A percentile compares a stretch with the other conserved stretches of the same genome.
Evolutionary conservation across 768 basidiomycete species (phyloP).

Genomic region (Lactarius tabidus): DNA sequence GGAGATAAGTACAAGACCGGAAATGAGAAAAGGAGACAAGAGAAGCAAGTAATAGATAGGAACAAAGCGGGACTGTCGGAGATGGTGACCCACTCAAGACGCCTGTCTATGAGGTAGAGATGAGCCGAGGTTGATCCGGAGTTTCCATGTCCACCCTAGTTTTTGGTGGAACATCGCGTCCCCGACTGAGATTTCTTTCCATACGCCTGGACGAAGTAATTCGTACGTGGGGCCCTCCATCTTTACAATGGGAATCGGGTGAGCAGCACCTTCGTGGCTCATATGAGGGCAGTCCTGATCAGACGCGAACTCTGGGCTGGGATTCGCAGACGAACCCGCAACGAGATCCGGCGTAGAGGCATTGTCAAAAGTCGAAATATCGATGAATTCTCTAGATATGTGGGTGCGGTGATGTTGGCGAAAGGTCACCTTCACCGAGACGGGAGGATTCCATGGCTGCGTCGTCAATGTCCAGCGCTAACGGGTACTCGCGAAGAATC

Average conservation of each 20-base stretch:
- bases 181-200: slow-evolving; percentile 72
- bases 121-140: slow-evolving; percentile 69
- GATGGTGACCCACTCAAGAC: slow-evolving; percentile 7
- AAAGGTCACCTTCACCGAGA: slow-evolving; percentile 33
- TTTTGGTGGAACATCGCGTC: slow-evolving; percentile 62
- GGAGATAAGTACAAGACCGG: slow-evolving; percentile 23
- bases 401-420: slow-evolving; percentile 29
- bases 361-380: slow-evolving; percentile 57
- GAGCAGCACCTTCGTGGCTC: slow-evolving; percentile 40
- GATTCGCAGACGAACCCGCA: slow-evolving; percentile 66
- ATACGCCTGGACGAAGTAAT: slow-evolving; percentile 52
- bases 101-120: slow-evolving; percentile 46
- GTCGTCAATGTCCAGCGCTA: slow-evolving; percentile 40
- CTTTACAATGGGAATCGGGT: slow-evolving; percentile 45
- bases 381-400: slow-evolving; percentile 61
- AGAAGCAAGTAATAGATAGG: slow-evolving; percentile 23
- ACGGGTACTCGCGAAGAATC: slow-evolving; percentile 54
- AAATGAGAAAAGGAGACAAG: slow-evolving; percentile 1
- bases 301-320: slow-evolving; percentile 70
- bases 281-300: slow-evolving; percentile 48
- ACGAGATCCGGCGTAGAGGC: slow-evolving; percentile 71
- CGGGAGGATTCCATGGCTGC: slow-evolving; percentile 27
- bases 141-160: slow-evolving; percentile 65
- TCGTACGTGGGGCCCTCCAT: slow-evolving; percentile 38
- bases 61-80: slow-evolving; percentile 27